phyloP scores from a whole-genome alignment of 768 basidiomycete genomes.

The Agrocybe chaxingu region DNA sequence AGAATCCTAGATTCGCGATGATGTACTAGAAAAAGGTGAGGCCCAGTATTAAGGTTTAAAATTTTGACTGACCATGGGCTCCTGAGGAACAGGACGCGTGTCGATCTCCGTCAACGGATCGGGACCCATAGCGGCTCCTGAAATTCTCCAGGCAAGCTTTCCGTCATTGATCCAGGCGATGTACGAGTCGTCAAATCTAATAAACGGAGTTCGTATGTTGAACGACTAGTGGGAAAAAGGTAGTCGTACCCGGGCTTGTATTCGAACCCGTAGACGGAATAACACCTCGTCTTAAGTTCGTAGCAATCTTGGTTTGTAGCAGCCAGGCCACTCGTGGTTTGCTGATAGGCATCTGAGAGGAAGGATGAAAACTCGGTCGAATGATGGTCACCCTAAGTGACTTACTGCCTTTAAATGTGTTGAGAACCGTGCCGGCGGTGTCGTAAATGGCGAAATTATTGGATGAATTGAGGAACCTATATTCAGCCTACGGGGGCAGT shows the following conservation, averaged over 20 bases:
- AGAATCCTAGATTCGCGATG: slow-evolving; percentile 78
- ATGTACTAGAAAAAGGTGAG: slow-evolving; percentile 14
- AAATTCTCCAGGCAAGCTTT: slow-evolving; percentile 62
- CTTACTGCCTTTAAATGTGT: slow-evolving; percentile 60
- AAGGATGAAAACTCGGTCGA: slow-evolving; percentile 22
- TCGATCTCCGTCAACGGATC: slow-evolving; percentile 50
- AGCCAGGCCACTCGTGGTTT: slow-evolving; percentile 68
- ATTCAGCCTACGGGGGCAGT: slow-evolving; percentile 46
- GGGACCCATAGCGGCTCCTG: slow-evolving; percentile 54
- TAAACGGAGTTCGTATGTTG: not conserved
- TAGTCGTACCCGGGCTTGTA: slow-evolving; percentile 43
- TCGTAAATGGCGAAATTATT: slow-evolving; percentile 50
- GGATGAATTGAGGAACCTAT: slow-evolving; percentile 51
- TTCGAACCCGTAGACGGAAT: slow-evolving; percentile 41
- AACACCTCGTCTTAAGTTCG: slow-evolving; percentile 32
- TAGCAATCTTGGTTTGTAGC: slow-evolving; percentile 66
- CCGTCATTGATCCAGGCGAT: slow-evolving; percentile 73
- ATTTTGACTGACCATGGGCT: slow-evolving; percentile 61
- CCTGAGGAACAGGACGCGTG: slow-evolving; percentile 62
- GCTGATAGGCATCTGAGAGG: slow-evolving; percentile 50
- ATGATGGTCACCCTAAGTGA: slow-evolving; percentile 14
- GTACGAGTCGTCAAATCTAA: slow-evolving; percentile 38
- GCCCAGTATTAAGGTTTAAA: not conserved
- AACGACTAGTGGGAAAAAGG: not conserved
- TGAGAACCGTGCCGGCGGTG: slow-evolving; percentile 39